Evolutionary conservation across 2,329 filamentous ascomycete genomes (phyloP), one percentile per base, ranked within the genome.

Genomic region (Metarhizium album): DNA sequence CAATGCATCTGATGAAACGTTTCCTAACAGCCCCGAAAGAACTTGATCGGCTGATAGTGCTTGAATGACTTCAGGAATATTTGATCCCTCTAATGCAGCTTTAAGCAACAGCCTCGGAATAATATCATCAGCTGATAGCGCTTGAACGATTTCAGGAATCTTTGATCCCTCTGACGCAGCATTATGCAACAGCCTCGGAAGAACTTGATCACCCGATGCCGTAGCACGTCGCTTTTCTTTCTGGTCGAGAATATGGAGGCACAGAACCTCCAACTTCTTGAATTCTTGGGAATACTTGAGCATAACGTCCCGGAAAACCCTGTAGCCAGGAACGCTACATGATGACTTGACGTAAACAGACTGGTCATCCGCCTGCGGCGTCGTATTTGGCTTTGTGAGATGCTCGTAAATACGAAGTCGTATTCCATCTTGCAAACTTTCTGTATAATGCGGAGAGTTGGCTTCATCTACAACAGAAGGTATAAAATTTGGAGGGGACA

Each of bases 401-500:
- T 67, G 59, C 48, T 67, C 61, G 38, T 63, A 68, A 1, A 70
- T 54, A 8, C 59, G 59, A 40, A 70, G 66, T 4, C 67, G 60
- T 43, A 70, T 60, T 49, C 59, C 68, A 18, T 65, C 64, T 2
- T 64, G 62, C n/a, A 69, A 54, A 1, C 62, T 59, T 2, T 55
- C 46, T 0, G 67, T 62, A 51, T 62, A 64, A 1, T 65, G 64
- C 11, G 57, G 57, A 62, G 55, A 18, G 64, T 40, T 58, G 4
- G 58, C 8, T 29, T 62, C 60, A 2, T 62, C 54, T 31, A 18
- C 35, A 6, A n/a, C 23, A 9, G 2, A 52, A 11, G 62, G 52
- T 8, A 57, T 48, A 9, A 55, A 49, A 9, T 49, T 45, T 1
- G 65, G 51, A 1, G 67, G 64, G 33, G 70, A 66, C 20, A 70